phyloP scores from a whole-genome alignment of 495 filamentous ascomycete species.

The Penicillium angulare region DNA sequence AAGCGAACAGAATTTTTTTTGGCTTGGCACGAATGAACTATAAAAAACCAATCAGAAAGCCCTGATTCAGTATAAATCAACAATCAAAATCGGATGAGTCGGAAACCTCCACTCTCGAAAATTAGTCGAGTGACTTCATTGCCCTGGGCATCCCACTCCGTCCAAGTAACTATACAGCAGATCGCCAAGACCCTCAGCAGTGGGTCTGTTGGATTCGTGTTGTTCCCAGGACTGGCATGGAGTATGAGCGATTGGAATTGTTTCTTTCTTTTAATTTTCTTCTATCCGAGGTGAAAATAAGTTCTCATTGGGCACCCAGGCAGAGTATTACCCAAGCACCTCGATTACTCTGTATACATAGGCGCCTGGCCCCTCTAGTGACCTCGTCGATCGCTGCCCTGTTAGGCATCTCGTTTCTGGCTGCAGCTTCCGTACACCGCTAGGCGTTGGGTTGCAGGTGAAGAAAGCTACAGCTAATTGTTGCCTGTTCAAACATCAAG shows the following conservation, averaged over 20 bases:
- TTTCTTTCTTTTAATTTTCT: no score
- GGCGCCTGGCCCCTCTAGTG: slow-evolving; percentile 6
- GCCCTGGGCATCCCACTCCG: no score
- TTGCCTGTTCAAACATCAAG: no score
- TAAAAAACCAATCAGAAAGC: background rate
- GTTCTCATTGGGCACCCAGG: no score
- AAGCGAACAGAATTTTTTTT: background rate
- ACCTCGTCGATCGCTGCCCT: slow-evolving; percentile 26
- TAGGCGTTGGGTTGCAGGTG: no score
- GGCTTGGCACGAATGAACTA: background rate
- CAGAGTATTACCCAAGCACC: background rate
- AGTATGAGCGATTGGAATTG: no score
- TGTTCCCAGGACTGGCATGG: no score
- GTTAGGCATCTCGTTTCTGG: slow-evolving; percentile 5
- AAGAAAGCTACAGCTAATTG: no score
- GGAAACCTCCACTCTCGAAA: slow-evolving; percentile 15
- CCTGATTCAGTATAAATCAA: background rate
- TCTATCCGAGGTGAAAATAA: no score
- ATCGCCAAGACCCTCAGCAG: background rate
- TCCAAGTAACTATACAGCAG: slow-evolving; percentile 2
- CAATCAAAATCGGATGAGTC: slow-evolving; percentile 15
- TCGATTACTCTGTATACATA: no score
- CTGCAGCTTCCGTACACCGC: slow-evolving; percentile 9
- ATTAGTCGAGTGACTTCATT: slow-evolving; percentile 16
- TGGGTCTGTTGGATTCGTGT: no score